phyloP scores from a whole-genome alignment of 495 filamentous ascomycete species.

The Penicillium bialowiezense region DNA sequence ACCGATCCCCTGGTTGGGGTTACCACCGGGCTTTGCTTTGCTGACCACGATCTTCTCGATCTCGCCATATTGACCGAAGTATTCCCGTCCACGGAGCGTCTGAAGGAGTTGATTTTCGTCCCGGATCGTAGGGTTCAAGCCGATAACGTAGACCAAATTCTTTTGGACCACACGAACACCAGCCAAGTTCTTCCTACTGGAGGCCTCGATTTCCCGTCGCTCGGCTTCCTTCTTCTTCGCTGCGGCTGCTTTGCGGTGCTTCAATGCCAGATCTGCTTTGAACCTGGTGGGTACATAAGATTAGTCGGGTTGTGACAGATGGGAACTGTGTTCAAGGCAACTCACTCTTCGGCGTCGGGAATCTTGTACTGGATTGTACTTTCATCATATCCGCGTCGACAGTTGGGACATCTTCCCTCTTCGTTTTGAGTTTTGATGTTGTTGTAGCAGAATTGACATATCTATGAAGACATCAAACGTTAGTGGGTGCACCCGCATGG shows the following conservation, averaged over 20 bases:
- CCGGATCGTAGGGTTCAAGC: conserved; percentile 81
- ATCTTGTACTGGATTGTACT: conserved; percentile 95
- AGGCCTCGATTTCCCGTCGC: conserved; percentile 90
- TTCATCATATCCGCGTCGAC: conserved; percentile 90
- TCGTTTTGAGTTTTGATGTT: conserved; percentile 90
- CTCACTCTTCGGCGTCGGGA: conserved; percentile 87
- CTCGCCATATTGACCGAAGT: conserved; percentile 98
- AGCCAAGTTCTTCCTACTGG: conserved; percentile 90
- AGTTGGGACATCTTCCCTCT: conserved; percentile 95
- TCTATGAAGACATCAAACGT: conserved; percentile 47
- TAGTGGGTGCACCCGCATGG: neutral
- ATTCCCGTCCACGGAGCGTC: conserved; percentile 81
- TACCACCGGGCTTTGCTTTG: conserved; percentile 76
- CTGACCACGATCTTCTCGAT: conserved; percentile 99
- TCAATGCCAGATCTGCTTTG: conserved; percentile 83
- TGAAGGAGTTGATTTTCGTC: conserved; percentile 83
- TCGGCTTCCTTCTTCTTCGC: conserved; percentile 92
- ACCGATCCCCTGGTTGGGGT: conserved; percentile 77
- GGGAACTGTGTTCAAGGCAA: conserved; percentile 6
- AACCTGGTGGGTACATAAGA: conserved; percentile 44
- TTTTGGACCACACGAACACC: conserved; percentile 96
- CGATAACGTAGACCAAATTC: conserved; percentile 97
- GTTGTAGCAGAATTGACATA: conserved; percentile 99
- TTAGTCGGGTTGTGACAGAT: conserved; percentile 1
- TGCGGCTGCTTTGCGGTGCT: conserved; percentile 87